Percentiles rank a stretch among this genome's conserved stretches.
Conservation (phyloP, 116 monocot species). For the Zostera marina region DNA sequence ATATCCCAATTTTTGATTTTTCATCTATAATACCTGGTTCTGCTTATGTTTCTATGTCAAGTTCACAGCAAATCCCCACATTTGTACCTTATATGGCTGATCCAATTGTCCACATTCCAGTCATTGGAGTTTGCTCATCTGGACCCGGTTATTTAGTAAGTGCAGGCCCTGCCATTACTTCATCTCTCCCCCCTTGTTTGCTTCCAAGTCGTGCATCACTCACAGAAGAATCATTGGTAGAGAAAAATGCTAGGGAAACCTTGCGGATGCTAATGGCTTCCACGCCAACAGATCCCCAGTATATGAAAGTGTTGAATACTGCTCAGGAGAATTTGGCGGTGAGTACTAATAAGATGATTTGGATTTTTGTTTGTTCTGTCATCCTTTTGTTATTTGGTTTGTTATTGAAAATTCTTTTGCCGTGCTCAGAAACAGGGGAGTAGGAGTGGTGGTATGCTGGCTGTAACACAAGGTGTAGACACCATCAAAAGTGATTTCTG, state of each 20-base stretch:
- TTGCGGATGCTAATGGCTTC: conserved; percentile 68
- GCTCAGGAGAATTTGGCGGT: conserved; percentile 11
- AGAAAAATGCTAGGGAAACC: conserved; percentile 83
- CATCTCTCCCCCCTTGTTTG: conserved; percentile 30
- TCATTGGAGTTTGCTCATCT: conserved; percentile 75
- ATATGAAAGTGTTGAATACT: conserved; percentile 21
- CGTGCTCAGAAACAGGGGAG: conserved; percentile 2
- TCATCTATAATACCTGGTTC: conserved; percentile 34
- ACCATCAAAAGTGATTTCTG: conserved; percentile 5
- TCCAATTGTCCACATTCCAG: conserved; percentile 81
- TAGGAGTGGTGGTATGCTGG: conserved; percentile 9
- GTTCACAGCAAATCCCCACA: conserved; percentile 46
- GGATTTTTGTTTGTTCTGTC: not conserved
- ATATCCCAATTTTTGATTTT: conserved; percentile 20
- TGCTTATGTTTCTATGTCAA: conserved; percentile 26
- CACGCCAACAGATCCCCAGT: conserved; percentile 22
- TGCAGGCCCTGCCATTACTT: conserved; percentile 62
- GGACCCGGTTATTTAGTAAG: conserved; percentile 86
- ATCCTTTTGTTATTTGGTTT: not conserved
- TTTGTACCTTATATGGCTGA: conserved; percentile 83
- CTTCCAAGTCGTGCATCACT: conserved; percentile 23
- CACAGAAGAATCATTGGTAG: conserved; percentile 36
- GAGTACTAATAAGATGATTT: conserved; percentile 11
- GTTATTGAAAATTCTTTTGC: not conserved
- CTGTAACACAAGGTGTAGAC: conserved; percentile 9